Base-by-base conservation (phyloP, 306 rosid genomes). In the Canavalia gladiata region DNA sequence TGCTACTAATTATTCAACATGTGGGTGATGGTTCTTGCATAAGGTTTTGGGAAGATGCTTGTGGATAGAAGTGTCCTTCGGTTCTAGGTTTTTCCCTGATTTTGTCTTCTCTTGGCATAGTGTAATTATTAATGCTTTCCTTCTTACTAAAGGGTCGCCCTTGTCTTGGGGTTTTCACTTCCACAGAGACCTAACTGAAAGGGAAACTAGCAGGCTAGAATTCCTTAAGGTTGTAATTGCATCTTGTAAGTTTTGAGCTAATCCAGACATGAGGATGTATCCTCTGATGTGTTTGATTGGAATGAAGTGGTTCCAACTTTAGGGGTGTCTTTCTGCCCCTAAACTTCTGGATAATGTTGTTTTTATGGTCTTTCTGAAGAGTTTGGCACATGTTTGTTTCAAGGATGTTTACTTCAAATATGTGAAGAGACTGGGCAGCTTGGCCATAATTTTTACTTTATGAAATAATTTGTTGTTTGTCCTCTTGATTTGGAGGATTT, bases 171-270 rank as follows among this genome's bases (percentile, higher is more conserved):
- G 18, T 37, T 64, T 52, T 37, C 25, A 2, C 37, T 50, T 76
- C 55, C 30, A 34, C 30, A 34, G 25, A 39, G 59, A 62, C 51
- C 30, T 39, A 66, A 52, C 1, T 54, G 46, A 29, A 46, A 29
- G 2, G 74, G 33, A 77, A 66, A 67, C 57, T 33, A 66, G 5
- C 39, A 9, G 39, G 39, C 55, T 77, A 54, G 35, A 78, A 39
- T 39, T 63, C 34, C 43, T 51, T 51, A 18, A 10, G 45, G 64
- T 77, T 68, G 39, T 68, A 42, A 11, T 76, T 68, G 35, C 43
- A 42, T 33, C 47, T 41, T 78, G 82, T 56, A 56, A 68, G 41
- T 77, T 59, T 70, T 37, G 63, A 70, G 37, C 46, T 42, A 41
- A 43, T 41, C 37, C 68, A 68, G 59, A 73, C 8, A 12, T 25